A percentile compares a stretch with the other conserved stretches of the same genome.
Conservation (phyloP, 2,329 filamentous ascomycete species). For the Bipolaris victoriae region DNA sequence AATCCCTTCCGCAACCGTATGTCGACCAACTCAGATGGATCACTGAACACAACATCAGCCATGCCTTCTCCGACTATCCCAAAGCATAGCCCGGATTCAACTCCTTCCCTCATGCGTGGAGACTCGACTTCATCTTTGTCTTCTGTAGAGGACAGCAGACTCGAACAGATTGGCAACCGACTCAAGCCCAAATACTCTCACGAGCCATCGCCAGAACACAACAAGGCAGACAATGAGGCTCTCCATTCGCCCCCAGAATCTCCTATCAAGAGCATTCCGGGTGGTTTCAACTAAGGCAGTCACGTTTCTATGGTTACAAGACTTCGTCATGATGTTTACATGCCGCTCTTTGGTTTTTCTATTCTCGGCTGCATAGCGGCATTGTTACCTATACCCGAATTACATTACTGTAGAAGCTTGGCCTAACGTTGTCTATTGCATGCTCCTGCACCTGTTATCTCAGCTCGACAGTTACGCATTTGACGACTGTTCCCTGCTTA, state of each 20-base stretch:
- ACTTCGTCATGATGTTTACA: background rate
- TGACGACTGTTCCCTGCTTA: constrained; percentile 4
- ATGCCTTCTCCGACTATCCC: constrained; percentile 31
- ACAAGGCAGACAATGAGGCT: constrained; percentile 43
- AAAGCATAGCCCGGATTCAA: constrained; percentile 41
- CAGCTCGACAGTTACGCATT: background rate
- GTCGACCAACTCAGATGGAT: constrained; percentile 42
- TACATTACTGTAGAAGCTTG: background rate
- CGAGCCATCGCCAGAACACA: constrained; percentile 22
- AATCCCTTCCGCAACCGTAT: constrained; percentile 66
- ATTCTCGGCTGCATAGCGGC: background rate
- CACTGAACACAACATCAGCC: constrained; percentile 27
- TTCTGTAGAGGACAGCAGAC: constrained; percentile 40
- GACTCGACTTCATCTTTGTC: constrained; percentile 44
- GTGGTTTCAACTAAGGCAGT: constrained; percentile 33
- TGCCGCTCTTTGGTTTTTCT: background rate
- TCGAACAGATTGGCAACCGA: constrained; percentile 36
- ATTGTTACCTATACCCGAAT: constrained; percentile 1
- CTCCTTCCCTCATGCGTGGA: constrained; percentile 44
- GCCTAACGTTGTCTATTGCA: background rate
- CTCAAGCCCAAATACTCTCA: constrained; percentile 35
- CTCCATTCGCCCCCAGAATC: constrained; percentile 53
- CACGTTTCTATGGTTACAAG: background rate
- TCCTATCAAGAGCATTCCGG: constrained; percentile 40
- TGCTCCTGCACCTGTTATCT: background rate